These are phyloP conservation scores for Podaxis mareebaensis DNA, from an alignment of 768 basidiomycete species.

Conservation along the genomic window DNA sequence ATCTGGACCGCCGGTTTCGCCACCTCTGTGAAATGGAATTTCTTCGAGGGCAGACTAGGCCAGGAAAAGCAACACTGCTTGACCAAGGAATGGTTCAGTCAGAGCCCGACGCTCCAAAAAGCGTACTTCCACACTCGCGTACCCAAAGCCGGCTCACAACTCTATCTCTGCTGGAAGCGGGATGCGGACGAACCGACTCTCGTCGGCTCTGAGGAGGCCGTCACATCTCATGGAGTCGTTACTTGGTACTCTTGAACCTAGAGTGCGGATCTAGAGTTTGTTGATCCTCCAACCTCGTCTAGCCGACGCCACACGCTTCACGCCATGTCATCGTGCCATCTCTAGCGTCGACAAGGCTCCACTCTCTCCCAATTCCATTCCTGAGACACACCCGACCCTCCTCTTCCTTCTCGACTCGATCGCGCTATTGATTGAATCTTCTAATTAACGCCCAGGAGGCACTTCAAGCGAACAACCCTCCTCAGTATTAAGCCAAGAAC, in stretches of 20 bases:
- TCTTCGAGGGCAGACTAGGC: background rate
- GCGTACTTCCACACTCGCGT: background rate
- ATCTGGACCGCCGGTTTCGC: constrained; percentile 10
- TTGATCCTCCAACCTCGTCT: background rate
- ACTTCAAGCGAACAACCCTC: background rate
- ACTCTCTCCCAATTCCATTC: too few species aligned
- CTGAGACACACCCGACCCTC: too few species aligned
- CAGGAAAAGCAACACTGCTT: background rate
- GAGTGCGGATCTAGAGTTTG: too few species aligned
- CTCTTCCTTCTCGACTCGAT: too few species aligned
- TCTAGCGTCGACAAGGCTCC: too few species aligned
- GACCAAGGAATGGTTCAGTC: background rate
- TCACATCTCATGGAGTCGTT: constrained; percentile 4
- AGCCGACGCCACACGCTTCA: too few species aligned
- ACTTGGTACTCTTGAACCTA: constrained; percentile 1
- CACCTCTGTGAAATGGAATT: background rate
- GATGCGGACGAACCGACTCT: background rate
- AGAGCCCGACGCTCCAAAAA: background rate
- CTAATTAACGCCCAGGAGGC: background rate
- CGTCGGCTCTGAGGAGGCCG: background rate
- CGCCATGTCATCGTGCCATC: too few species aligned
- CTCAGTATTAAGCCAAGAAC: background rate
- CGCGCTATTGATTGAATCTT: background rate
- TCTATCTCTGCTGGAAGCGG: background rate
- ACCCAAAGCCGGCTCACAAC: background rate